Evolutionary conservation across 2,329 filamentous ascomycete species (phyloP).

Genomic region (Alternaria sp.): DNA sequence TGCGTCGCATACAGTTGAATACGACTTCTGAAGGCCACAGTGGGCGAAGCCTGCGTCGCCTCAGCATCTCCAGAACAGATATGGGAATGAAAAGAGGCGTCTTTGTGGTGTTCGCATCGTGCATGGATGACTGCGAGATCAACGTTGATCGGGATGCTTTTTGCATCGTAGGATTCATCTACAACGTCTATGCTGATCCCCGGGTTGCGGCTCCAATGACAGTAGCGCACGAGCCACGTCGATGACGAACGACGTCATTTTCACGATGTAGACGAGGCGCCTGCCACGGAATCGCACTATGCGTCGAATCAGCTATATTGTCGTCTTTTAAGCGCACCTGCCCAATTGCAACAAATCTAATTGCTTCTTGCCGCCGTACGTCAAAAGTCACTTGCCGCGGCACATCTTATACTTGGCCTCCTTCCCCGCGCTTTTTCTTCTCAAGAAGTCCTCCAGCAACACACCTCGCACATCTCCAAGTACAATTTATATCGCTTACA

Average conservation of each 20-base stretch:
- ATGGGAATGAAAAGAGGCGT: background rate
- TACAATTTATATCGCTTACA: slow-evolving; percentile 22
- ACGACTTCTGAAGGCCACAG: slow-evolving; percentile 22
- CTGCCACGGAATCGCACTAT: slow-evolving; percentile 8
- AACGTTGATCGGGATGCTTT: slow-evolving; percentile 5
- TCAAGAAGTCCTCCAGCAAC: slow-evolving; percentile 5
- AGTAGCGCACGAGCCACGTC: slow-evolving; percentile 10
- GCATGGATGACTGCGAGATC: background rate
- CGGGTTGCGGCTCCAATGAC: slow-evolving; percentile 26
- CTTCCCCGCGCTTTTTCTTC: background rate
- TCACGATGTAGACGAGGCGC: slow-evolving; percentile 9
- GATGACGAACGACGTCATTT: slow-evolving; percentile 25
- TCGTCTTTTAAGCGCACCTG: slow-evolving; percentile 15
- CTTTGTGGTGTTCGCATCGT: background rate
- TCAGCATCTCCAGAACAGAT: background rate
- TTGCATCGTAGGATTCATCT: background rate
- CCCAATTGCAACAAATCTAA: slow-evolving; percentile 19
- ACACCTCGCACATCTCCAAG: slow-evolving; percentile 11
- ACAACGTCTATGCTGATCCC: slow-evolving; percentile 6
- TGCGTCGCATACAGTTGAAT: slow-evolving; percentile 23
- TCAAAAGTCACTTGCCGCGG: slow-evolving; percentile 16
- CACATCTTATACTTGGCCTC: slow-evolving; percentile 5
- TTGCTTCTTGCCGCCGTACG: slow-evolving; percentile 20
- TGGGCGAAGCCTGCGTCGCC: background rate
- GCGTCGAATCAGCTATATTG: slow-evolving; percentile 22